Conservation (phyloP, 495 filamentous ascomycete species). For the Xylaria cubensis region DNA sequence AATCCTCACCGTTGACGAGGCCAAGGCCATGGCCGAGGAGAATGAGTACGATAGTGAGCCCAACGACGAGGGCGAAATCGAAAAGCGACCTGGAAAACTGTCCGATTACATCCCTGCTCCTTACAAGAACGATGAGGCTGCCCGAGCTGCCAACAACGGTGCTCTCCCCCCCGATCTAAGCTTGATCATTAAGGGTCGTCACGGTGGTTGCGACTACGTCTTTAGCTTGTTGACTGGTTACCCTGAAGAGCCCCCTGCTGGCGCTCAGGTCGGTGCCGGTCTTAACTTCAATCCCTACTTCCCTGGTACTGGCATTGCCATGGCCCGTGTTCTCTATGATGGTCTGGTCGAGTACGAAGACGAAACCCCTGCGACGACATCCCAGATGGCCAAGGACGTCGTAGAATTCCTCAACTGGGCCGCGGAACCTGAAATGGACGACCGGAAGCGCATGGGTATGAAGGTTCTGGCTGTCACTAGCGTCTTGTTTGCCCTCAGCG, state of each 20-base stretch:
- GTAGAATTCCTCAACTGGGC: slow-evolving; percentile 99
- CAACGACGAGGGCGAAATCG: slow-evolving; percentile 96
- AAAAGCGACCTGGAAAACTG: slow-evolving; percentile 97
- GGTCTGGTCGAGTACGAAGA: slow-evolving; percentile 99
- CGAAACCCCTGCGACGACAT: slow-evolving; percentile 88
- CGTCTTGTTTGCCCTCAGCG: slow-evolving; percentile 81
- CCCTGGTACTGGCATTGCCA: slow-evolving; percentile 97
- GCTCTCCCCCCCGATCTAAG: slow-evolving; percentile 96
- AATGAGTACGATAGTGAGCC: slow-evolving; percentile 98
- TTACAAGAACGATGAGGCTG: slow-evolving; percentile 99
- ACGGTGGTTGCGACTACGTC: slow-evolving; percentile 98
- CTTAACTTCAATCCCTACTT: slow-evolving; percentile 99
- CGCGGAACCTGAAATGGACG: slow-evolving; percentile 98
- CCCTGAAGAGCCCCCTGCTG: slow-evolving; percentile 93
- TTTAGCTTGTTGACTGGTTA: slow-evolving; percentile 98
- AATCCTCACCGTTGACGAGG: slow-evolving; percentile 94
- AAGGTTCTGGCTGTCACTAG: slow-evolving; percentile 83
- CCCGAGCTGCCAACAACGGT: slow-evolving; percentile 97
- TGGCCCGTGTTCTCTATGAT: slow-evolving; percentile 98
- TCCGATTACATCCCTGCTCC: slow-evolving; percentile 95
- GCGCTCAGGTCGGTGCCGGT: slow-evolving; percentile 77
- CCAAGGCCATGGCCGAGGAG: slow-evolving; percentile 95
- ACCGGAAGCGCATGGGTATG: slow-evolving; percentile 98
- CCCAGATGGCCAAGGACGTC: slow-evolving; percentile 99
- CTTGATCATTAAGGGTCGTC: slow-evolving; percentile 95